Evolutionary conservation across 306 rosid species (phyloP).

Genomic region (Glycine latifolia): DNA sequence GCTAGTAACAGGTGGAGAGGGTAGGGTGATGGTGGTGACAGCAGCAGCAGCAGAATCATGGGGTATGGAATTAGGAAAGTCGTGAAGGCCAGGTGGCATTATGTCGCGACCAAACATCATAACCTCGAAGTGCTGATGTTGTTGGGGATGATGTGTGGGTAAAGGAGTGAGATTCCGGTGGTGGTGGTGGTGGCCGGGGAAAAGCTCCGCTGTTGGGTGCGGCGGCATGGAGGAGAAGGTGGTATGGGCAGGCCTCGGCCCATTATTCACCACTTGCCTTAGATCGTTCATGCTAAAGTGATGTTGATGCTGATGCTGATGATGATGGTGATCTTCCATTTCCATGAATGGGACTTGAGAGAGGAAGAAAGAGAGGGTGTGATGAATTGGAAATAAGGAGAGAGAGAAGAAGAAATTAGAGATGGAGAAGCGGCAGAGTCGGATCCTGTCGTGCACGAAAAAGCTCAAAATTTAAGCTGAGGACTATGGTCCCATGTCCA

Average conservation of each 20-base stretch:
- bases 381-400: neutral
- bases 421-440: constrained; percentile 68
- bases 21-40: constrained; percentile 1
- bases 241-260: constrained; percentile 50
- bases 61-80: constrained; percentile 52
- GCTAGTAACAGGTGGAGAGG: constrained; percentile 26
- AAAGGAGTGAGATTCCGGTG: constrained; percentile 48
- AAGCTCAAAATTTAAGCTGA: constrained; percentile 57
- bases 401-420: neutral
- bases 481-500: constrained; percentile 76
- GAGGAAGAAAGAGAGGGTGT: neutral
- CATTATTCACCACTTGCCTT: constrained; percentile 61
- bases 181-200: constrained; percentile 46
- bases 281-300: constrained; percentile 64
- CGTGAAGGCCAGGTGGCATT: constrained; percentile 52
- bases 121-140: constrained; percentile 53
- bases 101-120: constrained; percentile 62
- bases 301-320: neutral
- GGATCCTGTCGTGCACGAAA: constrained; percentile 94
- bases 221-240: constrained; percentile 44
- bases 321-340: constrained; percentile 63
- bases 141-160: too few relatives aligned
- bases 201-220: constrained; percentile 48
- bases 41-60: constrained; percentile 23
- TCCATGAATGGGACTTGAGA: constrained; percentile 52